phyloP scores from a whole-genome alignment of 148 eudicot genomes.

The Simmondsia chinensis region DNA sequence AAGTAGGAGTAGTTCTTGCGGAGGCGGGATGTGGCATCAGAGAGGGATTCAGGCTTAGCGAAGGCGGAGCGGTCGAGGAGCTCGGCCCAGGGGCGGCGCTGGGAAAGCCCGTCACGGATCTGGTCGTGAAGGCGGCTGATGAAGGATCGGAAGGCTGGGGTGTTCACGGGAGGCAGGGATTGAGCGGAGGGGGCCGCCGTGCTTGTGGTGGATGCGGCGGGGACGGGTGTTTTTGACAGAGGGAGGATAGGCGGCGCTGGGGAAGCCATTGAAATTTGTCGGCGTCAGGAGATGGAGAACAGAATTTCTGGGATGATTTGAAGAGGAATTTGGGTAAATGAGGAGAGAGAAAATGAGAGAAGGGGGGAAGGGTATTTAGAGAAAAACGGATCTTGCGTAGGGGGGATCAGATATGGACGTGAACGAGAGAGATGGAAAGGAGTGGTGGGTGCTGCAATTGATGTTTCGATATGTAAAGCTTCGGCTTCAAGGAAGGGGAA shows the following conservation, averaged over 20 bases:
- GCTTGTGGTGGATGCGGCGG: conserved; percentile 6
- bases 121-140: conserved; percentile 35
- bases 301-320: too few species aligned
- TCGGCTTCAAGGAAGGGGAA: too few species aligned
- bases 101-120: conserved; percentile 34
- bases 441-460: too few species aligned
- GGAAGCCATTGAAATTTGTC: too few species aligned
- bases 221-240: background rate
- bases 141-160: conserved; percentile 55
- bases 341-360: too few species aligned
- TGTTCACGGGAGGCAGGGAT: conserved; percentile 24
- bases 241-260: conserved; percentile 57
- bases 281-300: too few species aligned
- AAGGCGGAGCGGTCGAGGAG: conserved; percentile 66
- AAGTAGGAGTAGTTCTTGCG: conserved; percentile 78
- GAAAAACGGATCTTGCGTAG: too few species aligned
- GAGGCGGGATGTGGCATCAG: conserved; percentile 67
- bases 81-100: conserved; percentile 82
- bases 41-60: conserved; percentile 64
- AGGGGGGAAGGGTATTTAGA: too few species aligned
- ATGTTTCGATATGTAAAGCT: too few species aligned
- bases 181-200: conserved; percentile 11
- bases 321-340: too few species aligned
- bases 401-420: too few species aligned
- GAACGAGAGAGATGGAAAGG: too few species aligned